These are phyloP conservation scores for Phragmites australis DNA, from an alignment of 176 grass and related monocot genomes.

Conservation along the genomic window DNA sequence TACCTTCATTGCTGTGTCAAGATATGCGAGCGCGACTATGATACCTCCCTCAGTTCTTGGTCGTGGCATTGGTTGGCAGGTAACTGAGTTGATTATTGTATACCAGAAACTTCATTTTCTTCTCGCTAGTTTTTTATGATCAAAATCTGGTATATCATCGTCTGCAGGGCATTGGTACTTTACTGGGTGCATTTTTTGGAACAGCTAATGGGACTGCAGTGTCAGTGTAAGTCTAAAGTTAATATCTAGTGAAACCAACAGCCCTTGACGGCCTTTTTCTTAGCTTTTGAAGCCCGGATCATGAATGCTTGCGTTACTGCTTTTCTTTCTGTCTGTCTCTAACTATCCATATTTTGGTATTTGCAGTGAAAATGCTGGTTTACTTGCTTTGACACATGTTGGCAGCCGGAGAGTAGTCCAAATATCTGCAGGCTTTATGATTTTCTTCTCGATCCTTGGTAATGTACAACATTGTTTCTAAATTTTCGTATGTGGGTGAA, in stretches of 20 bases:
- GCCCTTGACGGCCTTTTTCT: background rate
- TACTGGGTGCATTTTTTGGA: conserved; percentile 63
- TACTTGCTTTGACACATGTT: conserved; percentile 60
- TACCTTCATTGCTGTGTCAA: conserved; percentile 73
- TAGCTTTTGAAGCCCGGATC: background rate
- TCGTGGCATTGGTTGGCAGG: conserved; percentile 97
- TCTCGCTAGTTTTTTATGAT: background rate
- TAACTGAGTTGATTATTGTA: conserved; percentile 22
- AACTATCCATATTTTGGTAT: background rate
- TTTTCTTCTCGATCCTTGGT: conserved; percentile 65
- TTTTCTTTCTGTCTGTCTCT: background rate
- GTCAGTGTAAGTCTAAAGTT: conserved; percentile 53
- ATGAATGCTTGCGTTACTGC: background rate
- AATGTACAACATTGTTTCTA: background rate
- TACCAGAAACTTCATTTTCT: background rate
- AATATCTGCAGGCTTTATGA: conserved; percentile 70
- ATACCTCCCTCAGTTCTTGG: conserved; percentile 86
- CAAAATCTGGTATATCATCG: conserved; percentile 10
- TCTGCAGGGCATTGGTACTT: conserved; percentile 50
- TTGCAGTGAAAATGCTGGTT: conserved; percentile 65
- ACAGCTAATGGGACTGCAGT: conserved; percentile 64
- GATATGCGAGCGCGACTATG: conserved; percentile 86
- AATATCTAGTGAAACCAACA: background rate
- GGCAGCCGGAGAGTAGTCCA: conserved; percentile 65
- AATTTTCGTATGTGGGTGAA: background rate